Evolutionary conservation across 148 eudicot species (phyloP).

Genomic region (Diospyros lotus): DNA sequence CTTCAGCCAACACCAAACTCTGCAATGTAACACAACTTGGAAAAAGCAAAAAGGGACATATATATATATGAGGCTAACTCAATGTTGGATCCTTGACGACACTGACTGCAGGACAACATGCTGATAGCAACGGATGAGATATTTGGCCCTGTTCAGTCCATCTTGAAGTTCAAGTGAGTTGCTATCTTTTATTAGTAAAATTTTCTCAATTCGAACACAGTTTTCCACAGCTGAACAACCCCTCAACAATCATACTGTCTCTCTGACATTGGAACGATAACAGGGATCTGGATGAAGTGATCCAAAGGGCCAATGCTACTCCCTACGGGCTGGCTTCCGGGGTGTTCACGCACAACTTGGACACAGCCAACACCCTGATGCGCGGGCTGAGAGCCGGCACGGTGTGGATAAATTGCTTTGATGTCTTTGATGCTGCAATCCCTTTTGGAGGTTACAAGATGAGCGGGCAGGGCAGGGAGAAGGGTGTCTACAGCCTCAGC

Average conservation of each 20-base stretch:
- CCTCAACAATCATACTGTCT: neutral
- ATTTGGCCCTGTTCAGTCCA: slow-evolving; percentile 64
- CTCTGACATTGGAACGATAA: neutral
- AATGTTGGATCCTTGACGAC: neutral
- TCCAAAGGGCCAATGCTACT: slow-evolving; percentile 42
- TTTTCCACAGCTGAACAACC: neutral
- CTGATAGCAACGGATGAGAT: slow-evolving; percentile 61
- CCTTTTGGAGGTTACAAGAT: slow-evolving; percentile 73
- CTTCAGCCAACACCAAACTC: neutral
- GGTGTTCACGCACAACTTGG: slow-evolving; percentile 55
- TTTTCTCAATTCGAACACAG: neutral
- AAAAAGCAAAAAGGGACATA: neutral
- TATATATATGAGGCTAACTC: neutral
- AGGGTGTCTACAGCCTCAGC: slow-evolving; percentile 47
- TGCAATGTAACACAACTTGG: neutral
- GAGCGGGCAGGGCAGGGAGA: slow-evolving; percentile 69
- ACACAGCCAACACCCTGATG: slow-evolving; percentile 50
- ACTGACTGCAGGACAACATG: slow-evolving; percentile 43
- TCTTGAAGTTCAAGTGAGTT: slow-evolving; percentile 57
- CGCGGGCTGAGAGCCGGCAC: slow-evolving; percentile 59
- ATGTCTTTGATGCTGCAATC: slow-evolving; percentile 50
- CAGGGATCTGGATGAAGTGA: slow-evolving; percentile 53
- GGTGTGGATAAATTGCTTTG: slow-evolving; percentile 62
- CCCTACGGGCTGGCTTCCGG: slow-evolving; percentile 61
- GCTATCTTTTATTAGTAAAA: neutral